Conservation (phyloP, 176 grass and related monocot genomes). For the Typha latifolia region DNA sequence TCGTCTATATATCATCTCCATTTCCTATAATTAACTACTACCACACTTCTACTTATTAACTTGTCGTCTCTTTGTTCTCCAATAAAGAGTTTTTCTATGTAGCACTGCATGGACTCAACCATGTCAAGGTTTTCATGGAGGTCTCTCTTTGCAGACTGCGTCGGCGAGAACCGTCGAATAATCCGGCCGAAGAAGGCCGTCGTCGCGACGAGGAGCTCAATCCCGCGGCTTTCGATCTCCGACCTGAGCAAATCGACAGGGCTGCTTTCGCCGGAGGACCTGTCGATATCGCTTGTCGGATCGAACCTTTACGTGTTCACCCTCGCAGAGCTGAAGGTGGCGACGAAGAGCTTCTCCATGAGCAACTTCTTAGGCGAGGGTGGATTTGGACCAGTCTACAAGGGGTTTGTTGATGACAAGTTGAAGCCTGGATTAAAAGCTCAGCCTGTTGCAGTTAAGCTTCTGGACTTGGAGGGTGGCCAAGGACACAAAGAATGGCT, state of each 20-base stretch:
- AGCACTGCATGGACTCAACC: too few relatives aligned
- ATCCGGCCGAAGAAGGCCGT: conserved; percentile 5
- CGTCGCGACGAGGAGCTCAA: neutral
- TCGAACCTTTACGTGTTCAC: conserved; percentile 65
- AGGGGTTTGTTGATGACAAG: conserved; percentile 50
- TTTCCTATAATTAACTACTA: too few relatives aligned
- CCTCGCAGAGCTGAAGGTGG: conserved; percentile 33
- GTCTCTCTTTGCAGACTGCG: conserved; percentile 20
- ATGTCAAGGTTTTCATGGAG: conserved; percentile 14
- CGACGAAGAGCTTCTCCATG: conserved; percentile 39
- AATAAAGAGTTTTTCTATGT: too few relatives aligned
- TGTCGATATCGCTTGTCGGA: conserved; percentile 55
- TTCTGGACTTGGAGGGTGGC: conserved; percentile 59
- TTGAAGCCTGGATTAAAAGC: conserved; percentile 47
- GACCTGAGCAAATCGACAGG: conserved; percentile 49
- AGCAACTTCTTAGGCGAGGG: conserved; percentile 73
- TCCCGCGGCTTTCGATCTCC: conserved; percentile 41
- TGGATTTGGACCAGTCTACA: conserved; percentile 65
- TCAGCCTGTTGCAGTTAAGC: conserved; percentile 61
- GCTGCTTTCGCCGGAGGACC: conserved; percentile 23
- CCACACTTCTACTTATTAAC: too few relatives aligned
- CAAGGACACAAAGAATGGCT: conserved; percentile 80
- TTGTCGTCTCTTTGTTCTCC: too few relatives aligned
- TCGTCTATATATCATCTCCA: too few relatives aligned
- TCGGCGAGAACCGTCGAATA: conserved; percentile 13